Evolutionary conservation across 2,329 filamentous ascomycete species (phyloP).

Genomic region (Pseudocercospora fuligena): DNA sequence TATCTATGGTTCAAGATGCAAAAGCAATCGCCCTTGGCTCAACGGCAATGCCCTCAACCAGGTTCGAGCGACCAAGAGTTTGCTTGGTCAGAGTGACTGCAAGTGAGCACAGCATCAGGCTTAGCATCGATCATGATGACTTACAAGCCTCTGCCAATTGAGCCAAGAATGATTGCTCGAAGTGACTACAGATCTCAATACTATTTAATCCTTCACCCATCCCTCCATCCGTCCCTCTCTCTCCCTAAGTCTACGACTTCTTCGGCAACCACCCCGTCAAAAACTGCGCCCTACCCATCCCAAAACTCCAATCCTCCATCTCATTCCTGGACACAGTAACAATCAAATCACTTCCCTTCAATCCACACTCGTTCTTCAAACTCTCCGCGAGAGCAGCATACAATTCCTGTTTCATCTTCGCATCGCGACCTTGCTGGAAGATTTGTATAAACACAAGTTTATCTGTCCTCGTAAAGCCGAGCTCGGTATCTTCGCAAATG

Average conservation of each 20-base stretch:
- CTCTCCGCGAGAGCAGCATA: constrained; percentile 34
- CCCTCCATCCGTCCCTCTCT: too few relatives aligned
- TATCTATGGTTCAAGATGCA: background rate
- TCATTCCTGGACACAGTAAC: constrained; percentile 34
- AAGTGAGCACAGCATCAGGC: background rate
- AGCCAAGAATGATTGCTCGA: background rate
- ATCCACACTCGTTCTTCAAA: constrained; percentile 31
- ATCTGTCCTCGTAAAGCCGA: constrained; percentile 34
- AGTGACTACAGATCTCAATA: background rate
- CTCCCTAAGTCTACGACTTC: background rate
- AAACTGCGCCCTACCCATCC: constrained; percentile 39
- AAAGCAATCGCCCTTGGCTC: background rate
- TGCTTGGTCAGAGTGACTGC: background rate
- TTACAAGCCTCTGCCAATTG: background rate
- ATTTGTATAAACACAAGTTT: constrained; percentile 42
- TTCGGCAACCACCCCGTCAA: constrained; percentile 33
- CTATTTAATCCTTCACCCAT: background rate
- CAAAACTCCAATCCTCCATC: constrained; percentile 43
- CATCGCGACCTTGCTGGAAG: constrained; percentile 41
- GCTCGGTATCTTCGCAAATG: constrained; percentile 42
- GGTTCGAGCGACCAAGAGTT: too few relatives aligned
- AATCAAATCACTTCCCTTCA: constrained; percentile 38
- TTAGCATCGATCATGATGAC: background rate
- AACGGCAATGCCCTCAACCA: too few relatives aligned
- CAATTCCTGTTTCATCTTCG: constrained; percentile 34